Percentiles rank a stretch among this genome's conserved stretches.
These are phyloP conservation scores for Penicillium waksmanii DNA, from an alignment of 495 filamentous ascomycete genomes.

Conservation along the genomic window DNA sequence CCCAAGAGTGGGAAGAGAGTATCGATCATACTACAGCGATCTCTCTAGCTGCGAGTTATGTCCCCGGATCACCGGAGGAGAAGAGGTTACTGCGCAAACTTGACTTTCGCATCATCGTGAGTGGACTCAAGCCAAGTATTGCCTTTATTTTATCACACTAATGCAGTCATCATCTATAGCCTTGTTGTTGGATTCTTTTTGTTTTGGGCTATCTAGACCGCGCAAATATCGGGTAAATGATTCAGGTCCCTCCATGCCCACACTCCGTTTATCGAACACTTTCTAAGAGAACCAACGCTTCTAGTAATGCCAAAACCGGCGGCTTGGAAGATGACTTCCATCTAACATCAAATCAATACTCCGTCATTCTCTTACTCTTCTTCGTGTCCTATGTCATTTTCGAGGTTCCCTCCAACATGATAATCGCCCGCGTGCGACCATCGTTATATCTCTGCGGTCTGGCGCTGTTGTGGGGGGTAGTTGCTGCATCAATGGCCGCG, in stretches of 20 bases:
- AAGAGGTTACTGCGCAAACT: conserved; percentile 12
- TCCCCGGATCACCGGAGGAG: conserved; percentile 5
- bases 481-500: conserved; percentile 7
- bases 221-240: neutral
- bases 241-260: neutral
- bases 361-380: conserved; percentile 37
- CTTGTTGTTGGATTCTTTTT: neutral
- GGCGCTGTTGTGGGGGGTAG: conserved; percentile 6
- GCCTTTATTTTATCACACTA: neutral
- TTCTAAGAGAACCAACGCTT: neutral
- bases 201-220: neutral
- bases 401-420: conserved; percentile 38
- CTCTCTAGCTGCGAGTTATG: neutral
- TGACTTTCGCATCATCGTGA: conserved; percentile 12
- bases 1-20: neutral
- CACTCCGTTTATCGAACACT: too few relatives aligned
- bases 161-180: neutral
- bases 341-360: conserved; percentile 29
- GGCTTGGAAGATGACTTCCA: conserved; percentile 41
- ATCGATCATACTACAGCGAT: neutral
- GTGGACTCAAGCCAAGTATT: neutral
- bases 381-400: conserved; percentile 51
- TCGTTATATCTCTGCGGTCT: conserved; percentile 5
- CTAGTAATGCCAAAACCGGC: conserved; percentile 45
- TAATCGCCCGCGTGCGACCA: conserved; percentile 13